Evolutionary conservation across 2,329 filamentous ascomycete genomes (phyloP).

Genomic region (Domatiomyces globalis): DNA sequence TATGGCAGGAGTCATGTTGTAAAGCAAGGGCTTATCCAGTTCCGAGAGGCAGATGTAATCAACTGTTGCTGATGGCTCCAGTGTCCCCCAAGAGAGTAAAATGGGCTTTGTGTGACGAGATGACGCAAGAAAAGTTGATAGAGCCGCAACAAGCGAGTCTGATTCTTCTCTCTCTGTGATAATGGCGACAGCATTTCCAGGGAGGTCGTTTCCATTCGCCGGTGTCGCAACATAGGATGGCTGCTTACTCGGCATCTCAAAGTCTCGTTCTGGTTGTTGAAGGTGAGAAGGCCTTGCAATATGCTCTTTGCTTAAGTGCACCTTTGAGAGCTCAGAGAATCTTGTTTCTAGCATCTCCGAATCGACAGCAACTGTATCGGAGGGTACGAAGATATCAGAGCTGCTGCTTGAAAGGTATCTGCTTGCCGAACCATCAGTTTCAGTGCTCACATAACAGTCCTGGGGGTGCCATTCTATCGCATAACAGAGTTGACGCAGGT

Average conservation of each 20-base stretch:
- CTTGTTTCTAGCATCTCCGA: neutral
- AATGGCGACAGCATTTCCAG: neutral
- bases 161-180: neutral
- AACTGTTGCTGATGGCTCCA: neutral
- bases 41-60: neutral
- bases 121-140: neutral
- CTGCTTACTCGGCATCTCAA: neutral
- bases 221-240: neutral
- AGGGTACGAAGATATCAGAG: neutral
- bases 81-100: neutral
- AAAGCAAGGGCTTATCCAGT: neutral
- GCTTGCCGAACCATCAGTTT: neutral
- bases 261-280: neutral
- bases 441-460: neutral
- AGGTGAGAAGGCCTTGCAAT: neutral
- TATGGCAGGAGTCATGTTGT: neutral
- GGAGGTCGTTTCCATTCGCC: constrained; percentile 5
- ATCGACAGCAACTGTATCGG: neutral
- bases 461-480: neutral
- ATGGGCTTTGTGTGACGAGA: neutral
- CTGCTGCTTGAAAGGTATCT: neutral
- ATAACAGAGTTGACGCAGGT: neutral
- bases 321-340: neutral
- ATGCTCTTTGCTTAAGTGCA: neutral
- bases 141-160: neutral